Evolutionary conservation across 208 protist species (phyloP).

Genomic region (Leishmania arabica): DNA sequence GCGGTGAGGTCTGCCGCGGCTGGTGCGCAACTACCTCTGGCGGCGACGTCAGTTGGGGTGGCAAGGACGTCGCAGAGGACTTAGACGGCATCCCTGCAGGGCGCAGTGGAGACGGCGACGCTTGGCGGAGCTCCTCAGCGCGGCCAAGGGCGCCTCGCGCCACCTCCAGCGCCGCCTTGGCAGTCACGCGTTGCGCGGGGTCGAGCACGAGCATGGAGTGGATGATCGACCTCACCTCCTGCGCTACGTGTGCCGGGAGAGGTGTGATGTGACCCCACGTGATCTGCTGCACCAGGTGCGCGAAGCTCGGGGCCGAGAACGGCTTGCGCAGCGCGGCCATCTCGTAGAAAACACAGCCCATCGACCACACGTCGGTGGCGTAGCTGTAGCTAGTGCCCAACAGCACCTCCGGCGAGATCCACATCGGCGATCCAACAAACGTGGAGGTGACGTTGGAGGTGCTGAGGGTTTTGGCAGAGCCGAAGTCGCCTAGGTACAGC

Average conservation of each 20-base stretch:
- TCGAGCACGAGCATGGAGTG: slow-evolving; percentile 62
- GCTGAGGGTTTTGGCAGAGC: slow-evolving; percentile 76
- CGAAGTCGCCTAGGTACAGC: slow-evolving; percentile 89
- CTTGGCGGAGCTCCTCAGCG: slow-evolving; percentile 13
- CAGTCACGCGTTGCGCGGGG: slow-evolving; percentile 45
- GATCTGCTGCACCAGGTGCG: slow-evolving; percentile 76
- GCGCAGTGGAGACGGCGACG: slow-evolving; percentile 8
- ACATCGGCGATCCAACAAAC: slow-evolving; percentile 90
- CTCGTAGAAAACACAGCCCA: slow-evolving; percentile 90
- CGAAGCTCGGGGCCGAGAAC: slow-evolving; percentile 77
- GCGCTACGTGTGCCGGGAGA: slow-evolving; percentile 47
- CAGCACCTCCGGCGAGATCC: slow-evolving; percentile 94
- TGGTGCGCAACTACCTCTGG: background rate
- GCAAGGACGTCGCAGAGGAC: background rate
- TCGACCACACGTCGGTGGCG: slow-evolving; percentile 93
- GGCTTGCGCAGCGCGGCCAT: slow-evolving; percentile 70
- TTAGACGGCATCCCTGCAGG: slow-evolving; percentile 1
- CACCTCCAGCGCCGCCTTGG: slow-evolving; percentile 39
- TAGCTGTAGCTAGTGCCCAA: slow-evolving; percentile 86
- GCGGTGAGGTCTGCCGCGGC: slow-evolving; percentile 4
- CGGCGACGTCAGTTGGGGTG: background rate
- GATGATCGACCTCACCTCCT: slow-evolving; percentile 50
- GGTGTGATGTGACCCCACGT: slow-evolving; percentile 64
- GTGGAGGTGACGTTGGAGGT: slow-evolving; percentile 73
- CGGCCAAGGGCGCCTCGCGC: slow-evolving; percentile 18